phyloP scores from a whole-genome alignment of 345 rosid genomes.

The Rhodamnia argentea region DNA sequence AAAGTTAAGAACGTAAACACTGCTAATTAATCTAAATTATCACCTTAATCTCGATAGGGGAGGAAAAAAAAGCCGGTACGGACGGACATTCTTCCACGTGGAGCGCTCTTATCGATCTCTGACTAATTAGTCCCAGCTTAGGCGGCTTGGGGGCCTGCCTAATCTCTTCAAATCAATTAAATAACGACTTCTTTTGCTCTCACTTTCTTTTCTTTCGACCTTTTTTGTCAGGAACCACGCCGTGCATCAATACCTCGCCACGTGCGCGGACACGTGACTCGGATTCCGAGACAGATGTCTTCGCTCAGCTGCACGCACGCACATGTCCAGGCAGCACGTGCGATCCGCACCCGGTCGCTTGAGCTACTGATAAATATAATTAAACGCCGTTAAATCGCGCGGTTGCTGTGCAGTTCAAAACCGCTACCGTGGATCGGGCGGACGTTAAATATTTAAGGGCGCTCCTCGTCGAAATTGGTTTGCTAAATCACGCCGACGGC shows the following conservation, averaged over 20 bases:
- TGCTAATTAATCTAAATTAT: background rate
- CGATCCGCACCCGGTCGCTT: background rate
- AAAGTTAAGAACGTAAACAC: background rate
- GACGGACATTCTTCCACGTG: background rate
- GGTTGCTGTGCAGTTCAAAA: background rate
- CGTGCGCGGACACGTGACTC: background rate
- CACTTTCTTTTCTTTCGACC: background rate
- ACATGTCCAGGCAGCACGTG: background rate
- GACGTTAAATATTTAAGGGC: background rate
- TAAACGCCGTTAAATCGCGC: background rate
- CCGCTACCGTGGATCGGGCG: background rate
- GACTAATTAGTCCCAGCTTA: background rate
- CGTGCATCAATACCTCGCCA: background rate
- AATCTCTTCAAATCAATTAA: background rate
- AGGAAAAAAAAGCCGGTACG: background rate
- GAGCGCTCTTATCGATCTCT: background rate
- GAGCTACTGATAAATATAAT: background rate
- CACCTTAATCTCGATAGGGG: background rate
- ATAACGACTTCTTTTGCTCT: too few relatives aligned
- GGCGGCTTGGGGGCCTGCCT: background rate
- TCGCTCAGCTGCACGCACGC: background rate
- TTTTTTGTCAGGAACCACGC: background rate
- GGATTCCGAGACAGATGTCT: background rate
- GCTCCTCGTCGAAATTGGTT: too few relatives aligned
- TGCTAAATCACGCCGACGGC: background rate